phyloP scores from a whole-genome alignment of 2,329 filamentous ascomycete species.

The Fusarium foetens region DNA sequence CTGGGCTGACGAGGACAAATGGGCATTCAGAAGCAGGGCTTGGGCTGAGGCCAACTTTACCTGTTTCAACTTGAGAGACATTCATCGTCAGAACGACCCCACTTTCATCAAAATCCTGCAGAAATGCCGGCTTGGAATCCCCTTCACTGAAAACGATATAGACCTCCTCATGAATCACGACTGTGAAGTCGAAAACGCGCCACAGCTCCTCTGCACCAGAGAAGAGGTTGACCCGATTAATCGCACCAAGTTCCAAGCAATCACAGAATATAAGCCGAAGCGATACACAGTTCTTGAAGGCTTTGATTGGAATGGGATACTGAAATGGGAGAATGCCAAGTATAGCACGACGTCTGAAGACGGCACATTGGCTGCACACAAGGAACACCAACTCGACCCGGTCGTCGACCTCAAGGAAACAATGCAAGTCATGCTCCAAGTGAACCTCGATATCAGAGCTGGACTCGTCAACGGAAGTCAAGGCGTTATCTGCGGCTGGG shows the following conservation, averaged over 20 bases:
- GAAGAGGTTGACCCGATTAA: conserved; percentile 22
- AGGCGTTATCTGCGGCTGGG: background rate
- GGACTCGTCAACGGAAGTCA: background rate
- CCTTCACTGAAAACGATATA: conserved; percentile 51
- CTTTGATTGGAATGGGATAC: background rate
- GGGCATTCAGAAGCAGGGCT: conserved; percentile 66
- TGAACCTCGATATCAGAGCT: background rate
- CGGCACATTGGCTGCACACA: too few species aligned
- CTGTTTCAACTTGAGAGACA: conserved; percentile 62
- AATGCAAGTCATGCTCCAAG: background rate
- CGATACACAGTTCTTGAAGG: background rate
- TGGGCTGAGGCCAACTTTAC: conserved; percentile 66
- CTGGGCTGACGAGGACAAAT: conserved; percentile 63
- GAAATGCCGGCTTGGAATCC: conserved; percentile 60
- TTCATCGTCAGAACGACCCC: conserved; percentile 66
- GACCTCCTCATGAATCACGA: conserved; percentile 57
- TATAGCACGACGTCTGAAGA: too few species aligned
- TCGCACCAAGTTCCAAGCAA: background rate
- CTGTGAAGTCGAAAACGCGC: conserved; percentile 46
- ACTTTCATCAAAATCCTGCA: conserved; percentile 65
- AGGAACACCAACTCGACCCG: background rate
- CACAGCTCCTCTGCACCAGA: conserved; percentile 26
- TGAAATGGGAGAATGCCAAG: too few species aligned
- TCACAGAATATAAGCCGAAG: background rate
- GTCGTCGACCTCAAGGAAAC: background rate